Evolutionary conservation across 2,329 filamentous ascomycete genomes (phyloP), one percentile per base, ranked within the genome.

Genomic region (Trichophyton schoenleinii): DNA sequence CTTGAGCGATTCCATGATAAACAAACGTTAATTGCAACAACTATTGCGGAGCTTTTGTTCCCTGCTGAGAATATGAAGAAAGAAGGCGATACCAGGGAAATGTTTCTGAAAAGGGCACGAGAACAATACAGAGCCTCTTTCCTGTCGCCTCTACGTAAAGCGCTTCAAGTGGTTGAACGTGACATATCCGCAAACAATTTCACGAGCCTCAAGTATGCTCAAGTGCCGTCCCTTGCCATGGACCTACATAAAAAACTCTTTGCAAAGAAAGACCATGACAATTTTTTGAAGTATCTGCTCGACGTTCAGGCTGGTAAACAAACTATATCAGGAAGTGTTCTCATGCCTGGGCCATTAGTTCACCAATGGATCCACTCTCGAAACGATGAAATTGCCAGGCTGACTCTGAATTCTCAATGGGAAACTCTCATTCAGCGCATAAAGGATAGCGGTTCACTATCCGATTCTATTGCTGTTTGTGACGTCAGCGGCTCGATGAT

Each of bases 401-500:
- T 22, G 11, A 57, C 58, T 2, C n/a, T 76, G 2, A 73, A 81
- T 60, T 76, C 73, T 0, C 82, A 85, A 66, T 85, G 82, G 83
- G 80, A 79, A 7, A 72, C 78, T 0, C 72, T 85, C 0, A 80
- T 85, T n/a, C 73, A 82, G 68, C 78, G 82, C 1, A 78, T 84
- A 68, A 79, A 77, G 57, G 79, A 83, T 63, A 80, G 77, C 1
- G 82, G 82, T 1, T 77, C 73, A 0, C 71, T 85, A 6, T 72
- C 78, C 15, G 79, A 77, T 15, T 77, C 78, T 62, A 81, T 85
- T 38, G 81, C 82, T 0, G 75, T 85, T 8, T 83, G 80, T 62
- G 82, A 85, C 62, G 80, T 84, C 5, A 82, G 78, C 6, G 79
- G 77, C 3, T 82, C 80, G 44, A 85, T 85, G 82, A 0, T 0